phyloP scores from a whole-genome alignment of 768 basidiomycete genomes.

The Boletus vermiculosoides region DNA sequence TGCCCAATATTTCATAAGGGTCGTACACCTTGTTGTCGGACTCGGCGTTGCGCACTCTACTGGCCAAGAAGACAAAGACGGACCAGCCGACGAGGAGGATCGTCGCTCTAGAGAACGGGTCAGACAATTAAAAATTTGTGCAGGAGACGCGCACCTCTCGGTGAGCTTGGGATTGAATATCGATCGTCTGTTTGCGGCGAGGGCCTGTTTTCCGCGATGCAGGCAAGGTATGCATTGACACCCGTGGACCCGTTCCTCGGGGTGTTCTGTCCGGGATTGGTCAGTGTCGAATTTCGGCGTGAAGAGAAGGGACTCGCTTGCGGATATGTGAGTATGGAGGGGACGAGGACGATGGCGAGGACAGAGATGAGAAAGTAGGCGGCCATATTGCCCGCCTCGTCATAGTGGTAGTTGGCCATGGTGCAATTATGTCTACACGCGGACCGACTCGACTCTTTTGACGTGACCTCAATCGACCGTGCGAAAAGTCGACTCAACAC shows the following conservation, averaged over 20 bases:
- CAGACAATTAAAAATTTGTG: neutral
- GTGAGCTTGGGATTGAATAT: slow-evolving; percentile 48
- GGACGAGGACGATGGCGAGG: slow-evolving; percentile 79
- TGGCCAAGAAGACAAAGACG: slow-evolving; percentile 63
- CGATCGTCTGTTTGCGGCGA: slow-evolving; percentile 44
- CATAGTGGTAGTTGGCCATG: slow-evolving; percentile 81
- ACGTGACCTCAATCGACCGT: slow-evolving; percentile 22
- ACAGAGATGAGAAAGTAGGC: slow-evolving; percentile 90
- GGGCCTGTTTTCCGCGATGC: slow-evolving; percentile 49
- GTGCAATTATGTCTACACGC: neutral
- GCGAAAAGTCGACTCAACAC: neutral
- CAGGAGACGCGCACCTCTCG: slow-evolving; percentile 42
- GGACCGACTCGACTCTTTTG: neutral
- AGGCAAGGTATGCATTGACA: slow-evolving; percentile 66
- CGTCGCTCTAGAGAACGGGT: slow-evolving; percentile 45
- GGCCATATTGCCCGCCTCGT: slow-evolving; percentile 84
- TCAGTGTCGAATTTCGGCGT: slow-evolving; percentile 1
- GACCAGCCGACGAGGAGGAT: slow-evolving; percentile 74
- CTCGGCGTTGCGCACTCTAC: slow-evolving; percentile 54
- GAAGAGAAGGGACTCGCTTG: slow-evolving; percentile 41
- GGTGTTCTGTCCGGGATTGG: slow-evolving; percentile 33
- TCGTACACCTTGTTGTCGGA: slow-evolving; percentile 77
- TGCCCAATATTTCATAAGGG: slow-evolving; percentile 91
- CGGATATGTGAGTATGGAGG: slow-evolving; percentile 59
- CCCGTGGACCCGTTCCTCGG: slow-evolving; percentile 36